Evolutionary conservation across 2,329 filamentous ascomycete genomes (phyloP), one percentile per base, ranked within the genome.

Genomic region (Talaromyces sp.): DNA sequence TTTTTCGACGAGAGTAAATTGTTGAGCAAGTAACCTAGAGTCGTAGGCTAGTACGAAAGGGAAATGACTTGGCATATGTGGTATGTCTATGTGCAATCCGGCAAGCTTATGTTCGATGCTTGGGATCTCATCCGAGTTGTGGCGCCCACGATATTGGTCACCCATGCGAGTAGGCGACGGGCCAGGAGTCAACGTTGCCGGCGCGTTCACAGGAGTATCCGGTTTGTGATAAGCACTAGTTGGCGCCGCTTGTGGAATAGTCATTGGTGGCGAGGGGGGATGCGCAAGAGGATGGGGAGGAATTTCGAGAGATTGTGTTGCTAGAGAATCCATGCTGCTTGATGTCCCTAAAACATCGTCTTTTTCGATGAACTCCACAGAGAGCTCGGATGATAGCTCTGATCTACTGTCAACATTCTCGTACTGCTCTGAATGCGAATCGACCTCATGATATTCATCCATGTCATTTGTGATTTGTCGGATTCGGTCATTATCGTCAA

Each of bases 1-100:
- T 74, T 88, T 87, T 71, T 89, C 87, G 51, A 89, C 83, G 67
- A 89, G 78, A 1, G 86, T 89, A 66, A 89, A 81, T 71, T 89
- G 87, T 71, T 89, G 83, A 1, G 87, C 86, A 61, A 89, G 79
- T 4, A 83, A 73, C 65, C 86, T 82, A 1, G 87, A 87, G 70
- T 87, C 85, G 65, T 85, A 88, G 0, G 85, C 84, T n/a, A 89
- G 79, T 31, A 89, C 77, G 70, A 89, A 89, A 0, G 87, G 86
- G 25, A 88, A 76, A 72, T 89, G 87, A 8, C 79, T 73, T 31
- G 74, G 66, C 47, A 71, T 63, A 56, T 66, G 40, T 17, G 64
- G 68, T 11, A 67, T 31, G 29, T 67, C 65, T n/a, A 67, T 69
- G n/a, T 71, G 61, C 38, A 62, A 53, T 17, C 29, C 40, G 25